These are phyloP conservation scores for Meyerozyma carpophila DNA, from an alignment of 1,139 yeast species.

Conservation along the genomic window DNA sequence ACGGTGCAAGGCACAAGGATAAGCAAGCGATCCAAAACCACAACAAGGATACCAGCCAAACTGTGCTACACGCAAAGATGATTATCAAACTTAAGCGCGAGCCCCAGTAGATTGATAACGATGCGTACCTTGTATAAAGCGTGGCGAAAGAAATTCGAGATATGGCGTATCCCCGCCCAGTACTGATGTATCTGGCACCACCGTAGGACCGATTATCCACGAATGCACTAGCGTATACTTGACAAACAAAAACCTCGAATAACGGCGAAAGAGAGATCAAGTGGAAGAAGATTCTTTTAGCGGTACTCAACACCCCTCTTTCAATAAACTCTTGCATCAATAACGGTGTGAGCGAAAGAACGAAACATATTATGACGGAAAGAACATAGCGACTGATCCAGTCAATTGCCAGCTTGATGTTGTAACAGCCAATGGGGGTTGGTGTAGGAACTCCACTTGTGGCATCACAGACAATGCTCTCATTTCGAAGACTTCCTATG, in stretches of 20 bases:
- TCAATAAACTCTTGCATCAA: constrained; percentile 77
- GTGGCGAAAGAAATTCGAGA: constrained; percentile 54
- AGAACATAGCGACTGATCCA: constrained; percentile 81
- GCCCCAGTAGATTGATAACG: constrained; percentile 64
- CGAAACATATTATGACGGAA: constrained; percentile 78
- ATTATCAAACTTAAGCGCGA: constrained; percentile 50
- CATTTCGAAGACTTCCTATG: constrained; percentile 61
- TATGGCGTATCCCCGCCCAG: constrained; percentile 85
- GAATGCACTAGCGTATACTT: constrained; percentile 70
- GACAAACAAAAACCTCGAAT: constrained; percentile 86
- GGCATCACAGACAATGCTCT: constrained; percentile 52
- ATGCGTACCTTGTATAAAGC: constrained; percentile 61
- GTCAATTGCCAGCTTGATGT: constrained; percentile 64
- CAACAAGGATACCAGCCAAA: constrained; percentile 71
- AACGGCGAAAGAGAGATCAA: constrained; percentile 71
- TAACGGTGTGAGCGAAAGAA: constrained; percentile 77
- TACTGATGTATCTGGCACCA: constrained; percentile 77
- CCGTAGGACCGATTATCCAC: constrained; percentile 69
- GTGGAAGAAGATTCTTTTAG: constrained; percentile 56
- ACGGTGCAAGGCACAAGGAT: constrained; percentile 73
- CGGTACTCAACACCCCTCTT: constrained; percentile 63
- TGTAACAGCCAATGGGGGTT: constrained; percentile 69
- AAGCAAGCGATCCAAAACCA: constrained; percentile 83
- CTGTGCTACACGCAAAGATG: constrained; percentile 57
- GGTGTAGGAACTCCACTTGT: constrained; percentile 57